Percentiles rank a stretch among this genome's conserved stretches.
Conservation (phyloP, 2,329 filamentous ascomycete species). For the Epichloe baconii region DNA sequence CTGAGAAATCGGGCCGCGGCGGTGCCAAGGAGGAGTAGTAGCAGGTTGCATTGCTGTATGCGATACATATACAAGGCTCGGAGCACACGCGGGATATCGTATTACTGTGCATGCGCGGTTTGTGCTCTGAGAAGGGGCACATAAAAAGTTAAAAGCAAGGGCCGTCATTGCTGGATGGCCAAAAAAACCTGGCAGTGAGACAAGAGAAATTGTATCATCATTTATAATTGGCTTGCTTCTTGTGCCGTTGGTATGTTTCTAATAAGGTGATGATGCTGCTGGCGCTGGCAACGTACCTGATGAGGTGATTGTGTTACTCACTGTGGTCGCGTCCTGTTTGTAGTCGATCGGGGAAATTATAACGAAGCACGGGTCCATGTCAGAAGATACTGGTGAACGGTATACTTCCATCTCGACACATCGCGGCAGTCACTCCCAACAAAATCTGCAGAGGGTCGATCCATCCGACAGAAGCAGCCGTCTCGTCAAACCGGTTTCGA, state of each 20-base stretch:
- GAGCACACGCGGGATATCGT: not conserved
- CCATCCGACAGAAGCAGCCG: no score
- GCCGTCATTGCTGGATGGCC: not conserved
- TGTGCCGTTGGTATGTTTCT: not conserved
- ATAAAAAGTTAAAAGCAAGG: no score
- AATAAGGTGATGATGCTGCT: not conserved
- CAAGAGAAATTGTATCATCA: not conserved
- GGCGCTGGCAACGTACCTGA: no score
- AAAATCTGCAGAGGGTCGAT: no score
- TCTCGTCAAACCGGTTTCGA: no score
- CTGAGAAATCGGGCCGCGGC: conserved; percentile 61
- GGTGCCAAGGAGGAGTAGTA: conserved; percentile 60
- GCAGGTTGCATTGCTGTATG: not conserved
- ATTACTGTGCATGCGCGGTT: not conserved
- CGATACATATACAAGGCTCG: not conserved
- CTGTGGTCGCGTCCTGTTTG: no score
- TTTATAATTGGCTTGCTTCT: not conserved
- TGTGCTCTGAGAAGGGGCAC: not conserved
- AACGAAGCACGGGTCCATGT: no score
- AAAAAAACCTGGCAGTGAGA: not conserved
- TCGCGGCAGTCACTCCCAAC: no score
- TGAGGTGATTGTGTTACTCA: no score
- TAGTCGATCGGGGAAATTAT: no score
- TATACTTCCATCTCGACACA: no score
- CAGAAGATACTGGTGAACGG: no score